Evolutionary conservation across 371 early-diverging fungal species (phyloP).

Genomic region (Zychaea mexicana): DNA sequence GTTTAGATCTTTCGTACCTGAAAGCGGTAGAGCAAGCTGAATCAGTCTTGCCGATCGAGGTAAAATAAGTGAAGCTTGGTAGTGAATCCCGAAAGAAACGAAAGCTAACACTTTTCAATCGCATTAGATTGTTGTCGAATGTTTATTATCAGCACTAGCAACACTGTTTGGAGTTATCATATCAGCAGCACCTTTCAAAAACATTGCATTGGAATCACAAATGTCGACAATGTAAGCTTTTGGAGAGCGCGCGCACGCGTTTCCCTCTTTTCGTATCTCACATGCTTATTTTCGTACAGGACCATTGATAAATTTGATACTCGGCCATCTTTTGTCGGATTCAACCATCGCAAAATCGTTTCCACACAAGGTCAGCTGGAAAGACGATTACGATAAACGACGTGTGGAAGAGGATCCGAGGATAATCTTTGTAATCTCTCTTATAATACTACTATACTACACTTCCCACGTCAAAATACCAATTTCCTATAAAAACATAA

Average conservation of each 20-base stretch:
- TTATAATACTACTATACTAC: too few species aligned
- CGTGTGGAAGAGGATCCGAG: too few species aligned
- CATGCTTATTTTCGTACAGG: constrained; percentile 28
- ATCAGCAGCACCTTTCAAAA: constrained; percentile 62
- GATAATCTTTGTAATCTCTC: too few species aligned
- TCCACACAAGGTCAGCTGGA: constrained; percentile 40
- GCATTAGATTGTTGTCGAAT: constrained; percentile 40
- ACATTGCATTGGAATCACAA: constrained; percentile 62
- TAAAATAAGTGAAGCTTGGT: too few species aligned
- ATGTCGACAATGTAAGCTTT: constrained; percentile 63
- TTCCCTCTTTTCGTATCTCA: background rate
- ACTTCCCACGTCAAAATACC: too few species aligned
- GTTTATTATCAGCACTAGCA: constrained; percentile 39
- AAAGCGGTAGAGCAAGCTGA: constrained; percentile 64
- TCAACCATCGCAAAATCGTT: constrained; percentile 56
- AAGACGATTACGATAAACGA: constrained; percentile 12
- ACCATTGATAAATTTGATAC: constrained; percentile 68
- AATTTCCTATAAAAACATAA: too few species aligned
- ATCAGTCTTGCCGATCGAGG: constrained; percentile 62
- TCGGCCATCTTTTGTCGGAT: constrained; percentile 64
- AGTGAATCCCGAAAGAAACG: too few species aligned
- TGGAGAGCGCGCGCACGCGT: background rate
- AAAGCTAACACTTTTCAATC: too few species aligned
- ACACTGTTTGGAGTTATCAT: constrained; percentile 43
- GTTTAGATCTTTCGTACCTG: constrained; percentile 67